Base-by-base conservation (phyloP, 345 rosid genomes). In the Pugionium cornutum region DNA sequence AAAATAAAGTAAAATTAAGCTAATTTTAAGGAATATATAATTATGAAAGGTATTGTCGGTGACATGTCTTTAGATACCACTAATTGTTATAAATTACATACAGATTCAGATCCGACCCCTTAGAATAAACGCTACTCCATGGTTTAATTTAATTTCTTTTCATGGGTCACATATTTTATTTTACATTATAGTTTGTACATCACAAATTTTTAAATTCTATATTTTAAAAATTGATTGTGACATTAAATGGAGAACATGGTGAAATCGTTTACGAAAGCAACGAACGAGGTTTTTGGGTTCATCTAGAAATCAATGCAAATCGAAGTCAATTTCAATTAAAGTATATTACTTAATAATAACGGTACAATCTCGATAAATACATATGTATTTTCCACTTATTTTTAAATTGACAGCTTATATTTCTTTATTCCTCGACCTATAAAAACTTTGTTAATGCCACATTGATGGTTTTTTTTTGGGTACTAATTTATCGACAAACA, bases 251-350 rank as follows among this genome's bases (percentile, higher is more conserved):
- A 69, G 67, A 61, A 69, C 67, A 61, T 69, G 67, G 74, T 69
- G 54, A 18, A 61, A 52, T 61, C 74, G 50, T 60, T 60, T 51
- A 60, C 61, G 46, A 69, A 60, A 60, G 74, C 54, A 69, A 69
- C 54, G 74, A 61, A 69, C 67, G 41, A 69, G 74, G 74, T 61
- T 60, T 58, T 43, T 1, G 53, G 37, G n/a, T 41, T 52, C 39
- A 45, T 8, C 5, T 28, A 18, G 66, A 54, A 50, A 69, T 61
- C 67, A 60, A 53, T 45, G 54, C 39, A 43, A 44, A 51, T 11
- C 54, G 32, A 59, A 60, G 53, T 69, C 67, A 69, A 25, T 60
- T 57, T 43, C 3, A 67, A n/a, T 28, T 42, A 11, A 58, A 42
- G 26, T 50, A 50, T 58, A 7, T 58, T 39, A 68, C 39, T 40